Conservation (phyloP, 805 yeast species). For the Cyberlindnera petersonii region DNA sequence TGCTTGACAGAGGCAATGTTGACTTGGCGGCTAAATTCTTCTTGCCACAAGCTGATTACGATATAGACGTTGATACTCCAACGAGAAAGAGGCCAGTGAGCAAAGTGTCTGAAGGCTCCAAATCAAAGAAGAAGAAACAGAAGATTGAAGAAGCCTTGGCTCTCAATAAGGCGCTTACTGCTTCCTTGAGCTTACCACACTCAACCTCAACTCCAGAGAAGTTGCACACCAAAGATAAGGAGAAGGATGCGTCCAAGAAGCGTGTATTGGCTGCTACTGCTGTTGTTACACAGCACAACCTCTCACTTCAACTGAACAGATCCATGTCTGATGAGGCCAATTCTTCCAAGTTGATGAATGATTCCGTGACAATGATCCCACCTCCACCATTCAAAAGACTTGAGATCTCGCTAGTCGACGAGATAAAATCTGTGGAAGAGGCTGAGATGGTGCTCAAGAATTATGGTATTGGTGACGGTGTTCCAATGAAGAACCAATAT, state of each 20-base stretch:
- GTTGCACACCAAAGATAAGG: not conserved
- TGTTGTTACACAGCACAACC: too few relatives aligned
- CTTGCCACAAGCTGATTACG: slow-evolving; percentile 14
- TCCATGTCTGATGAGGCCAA: too few relatives aligned
- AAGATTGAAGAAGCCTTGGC: not conserved
- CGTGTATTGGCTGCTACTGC: too few relatives aligned
- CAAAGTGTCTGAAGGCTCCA: slow-evolving; percentile 1
- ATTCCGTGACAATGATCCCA: slow-evolving; percentile 2
- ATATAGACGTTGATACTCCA: slow-evolving; percentile 13
- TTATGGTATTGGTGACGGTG: slow-evolving; percentile 22
- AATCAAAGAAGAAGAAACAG: slow-evolving; percentile 7
- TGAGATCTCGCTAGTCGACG: slow-evolving; percentile 9
- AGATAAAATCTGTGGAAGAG: slow-evolving; percentile 1
- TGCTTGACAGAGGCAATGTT: slow-evolving; percentile 5
- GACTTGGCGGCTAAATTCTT: slow-evolving; percentile 23
- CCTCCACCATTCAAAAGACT: slow-evolving; percentile 15
- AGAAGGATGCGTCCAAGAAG: too few relatives aligned
- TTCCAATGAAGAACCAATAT: slow-evolving; percentile 25
- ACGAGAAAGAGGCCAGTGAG: slow-evolving; percentile 14
- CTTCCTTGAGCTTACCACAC: slow-evolving; percentile 3
- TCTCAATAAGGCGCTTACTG: not conserved
- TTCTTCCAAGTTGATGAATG: too few relatives aligned
- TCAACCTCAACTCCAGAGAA: slow-evolving; percentile 10
- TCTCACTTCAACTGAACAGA: too few relatives aligned
- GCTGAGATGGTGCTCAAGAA: slow-evolving; percentile 19